These are phyloP conservation scores for Reticulascus tulasneorum DNA, from an alignment of 2,329 filamentous ascomycete species.

Conservation along the genomic window DNA sequence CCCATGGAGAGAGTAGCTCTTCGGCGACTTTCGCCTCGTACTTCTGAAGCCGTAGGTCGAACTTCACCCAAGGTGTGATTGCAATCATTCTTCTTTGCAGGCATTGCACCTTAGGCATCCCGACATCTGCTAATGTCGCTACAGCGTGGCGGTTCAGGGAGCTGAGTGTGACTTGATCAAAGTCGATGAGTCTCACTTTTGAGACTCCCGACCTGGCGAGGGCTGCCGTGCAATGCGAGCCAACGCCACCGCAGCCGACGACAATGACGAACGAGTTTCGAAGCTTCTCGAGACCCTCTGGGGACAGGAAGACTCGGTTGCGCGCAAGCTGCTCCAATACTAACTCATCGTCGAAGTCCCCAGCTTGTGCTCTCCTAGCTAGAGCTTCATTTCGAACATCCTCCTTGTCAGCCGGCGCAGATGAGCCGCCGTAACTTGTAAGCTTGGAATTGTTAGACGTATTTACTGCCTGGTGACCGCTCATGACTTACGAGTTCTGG, in stretches of 20 bases:
- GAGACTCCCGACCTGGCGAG: slow-evolving; percentile 85
- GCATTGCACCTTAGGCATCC: slow-evolving; percentile 85
- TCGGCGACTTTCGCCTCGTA: slow-evolving; percentile 68
- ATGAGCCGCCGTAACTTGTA: slow-evolving; percentile 56
- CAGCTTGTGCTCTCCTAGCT: slow-evolving; percentile 56
- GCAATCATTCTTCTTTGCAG: slow-evolving; percentile 76
- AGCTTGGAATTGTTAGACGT: slow-evolving; percentile 41
- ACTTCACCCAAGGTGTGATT: slow-evolving; percentile 86
- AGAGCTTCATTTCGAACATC: slow-evolving; percentile 56
- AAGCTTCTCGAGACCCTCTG: slow-evolving; percentile 74
- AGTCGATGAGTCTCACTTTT: slow-evolving; percentile 86
- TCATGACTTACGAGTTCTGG: slow-evolving; percentile 27
- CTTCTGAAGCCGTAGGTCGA: slow-evolving; percentile 81
- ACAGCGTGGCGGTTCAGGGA: slow-evolving; percentile 95
- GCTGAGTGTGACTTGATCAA: slow-evolving; percentile 94
- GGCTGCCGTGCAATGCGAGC: slow-evolving; percentile 83
- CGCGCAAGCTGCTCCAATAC: slow-evolving; percentile 92
- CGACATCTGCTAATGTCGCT: slow-evolving; percentile 89
- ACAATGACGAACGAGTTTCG: slow-evolving; percentile 81
- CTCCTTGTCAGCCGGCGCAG: slow-evolving; percentile 50
- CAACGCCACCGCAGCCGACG: slow-evolving; percentile 91
- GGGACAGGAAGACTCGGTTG: slow-evolving; percentile 84
- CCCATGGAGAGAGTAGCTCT: slow-evolving; percentile 64
- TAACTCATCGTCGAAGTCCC: slow-evolving; percentile 70
- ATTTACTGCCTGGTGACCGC: too few species aligned